Evolutionary conservation across 1,284 basidiomycete genomes (phyloP).

Genomic region (Exsudoporus floridanus): DNA sequence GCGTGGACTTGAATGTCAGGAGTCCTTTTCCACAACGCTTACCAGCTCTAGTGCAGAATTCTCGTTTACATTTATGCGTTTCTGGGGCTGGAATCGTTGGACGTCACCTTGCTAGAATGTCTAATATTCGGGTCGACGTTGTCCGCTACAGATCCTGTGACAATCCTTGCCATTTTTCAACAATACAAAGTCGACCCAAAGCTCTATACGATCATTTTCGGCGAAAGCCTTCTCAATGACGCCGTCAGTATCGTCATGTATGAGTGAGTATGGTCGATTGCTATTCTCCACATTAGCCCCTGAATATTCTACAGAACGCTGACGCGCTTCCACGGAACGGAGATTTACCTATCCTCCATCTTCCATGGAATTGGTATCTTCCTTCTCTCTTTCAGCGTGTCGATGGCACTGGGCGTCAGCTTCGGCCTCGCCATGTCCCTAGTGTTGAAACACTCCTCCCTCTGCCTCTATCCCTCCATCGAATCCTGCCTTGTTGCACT

Average conservation of each 20-base stretch:
- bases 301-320: constrained; percentile 63
- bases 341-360: constrained; percentile 85
- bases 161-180: constrained; percentile 98
- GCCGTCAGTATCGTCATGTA: constrained; percentile 99
- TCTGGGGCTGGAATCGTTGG: constrained; percentile 84
- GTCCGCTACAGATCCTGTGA: constrained; percentile 97
- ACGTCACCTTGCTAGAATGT: constrained; percentile 85
- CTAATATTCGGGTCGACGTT: constrained; percentile 96
- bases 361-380: constrained; percentile 97
- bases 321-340: constrained; percentile 87
- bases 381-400: constrained; percentile 90
- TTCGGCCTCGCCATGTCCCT: constrained; percentile 92
- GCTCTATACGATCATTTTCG: constrained; percentile 97
- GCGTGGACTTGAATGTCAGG: constrained; percentile 33
- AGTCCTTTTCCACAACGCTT: constrained; percentile 30
- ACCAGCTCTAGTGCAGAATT: constrained; percentile 64
- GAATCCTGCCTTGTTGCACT: constrained; percentile 95
- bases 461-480: constrained; percentile 85
- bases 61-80: constrained; percentile 95
- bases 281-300: constrained; percentile 2
- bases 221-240: constrained; percentile 96
- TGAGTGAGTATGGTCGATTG: constrained; percentile 68
- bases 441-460: constrained; percentile 91
- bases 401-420: constrained; percentile 89
- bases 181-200: constrained; percentile 99